These are phyloP conservation scores for Crithidia brevicula DNA, from an alignment of 208 protist genomes.

Conservation along the genomic window DNA sequence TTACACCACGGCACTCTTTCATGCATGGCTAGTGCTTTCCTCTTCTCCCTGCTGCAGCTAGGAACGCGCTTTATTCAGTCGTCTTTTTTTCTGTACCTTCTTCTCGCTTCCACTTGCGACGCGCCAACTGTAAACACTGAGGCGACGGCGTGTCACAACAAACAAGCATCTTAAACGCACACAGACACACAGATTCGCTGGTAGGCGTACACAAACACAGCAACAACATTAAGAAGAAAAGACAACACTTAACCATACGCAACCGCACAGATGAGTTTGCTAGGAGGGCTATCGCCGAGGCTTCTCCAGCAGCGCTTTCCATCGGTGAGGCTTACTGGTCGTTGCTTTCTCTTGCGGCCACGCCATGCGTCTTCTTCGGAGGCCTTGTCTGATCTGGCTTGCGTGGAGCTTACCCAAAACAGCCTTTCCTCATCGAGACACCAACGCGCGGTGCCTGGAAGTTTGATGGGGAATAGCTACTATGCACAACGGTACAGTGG, in stretches of 20 bases:
- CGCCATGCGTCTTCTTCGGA: background rate
- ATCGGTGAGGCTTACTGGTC: conserved; percentile 22
- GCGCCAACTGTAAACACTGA: too few species aligned
- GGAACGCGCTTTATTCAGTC: too few species aligned
- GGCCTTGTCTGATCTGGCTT: conserved; percentile 8
- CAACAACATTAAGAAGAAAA: too few species aligned
- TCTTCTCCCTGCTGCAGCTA: too few species aligned
- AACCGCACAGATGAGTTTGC: background rate
- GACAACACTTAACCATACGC: conserved; percentile 4
- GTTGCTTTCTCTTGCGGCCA: conserved; percentile 34
- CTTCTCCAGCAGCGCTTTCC: conserved; percentile 15
- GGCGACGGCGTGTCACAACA: too few species aligned
- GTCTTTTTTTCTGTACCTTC: too few species aligned
- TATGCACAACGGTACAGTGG: conserved; percentile 62
- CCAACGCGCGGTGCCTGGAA: conserved; percentile 31
- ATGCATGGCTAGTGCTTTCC: too few species aligned
- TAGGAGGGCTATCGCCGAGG: background rate
- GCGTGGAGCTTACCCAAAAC: conserved; percentile 26
- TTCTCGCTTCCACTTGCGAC: too few species aligned
- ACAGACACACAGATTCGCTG: too few species aligned
- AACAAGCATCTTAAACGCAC: too few species aligned
- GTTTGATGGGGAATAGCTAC: conserved; percentile 73
- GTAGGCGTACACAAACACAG: too few species aligned
- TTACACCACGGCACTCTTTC: too few species aligned
- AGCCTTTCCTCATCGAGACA: background rate